phyloP scores from a whole-genome alignment of 768 basidiomycete species.

The Chalciporus sphaerocephalus region DNA sequence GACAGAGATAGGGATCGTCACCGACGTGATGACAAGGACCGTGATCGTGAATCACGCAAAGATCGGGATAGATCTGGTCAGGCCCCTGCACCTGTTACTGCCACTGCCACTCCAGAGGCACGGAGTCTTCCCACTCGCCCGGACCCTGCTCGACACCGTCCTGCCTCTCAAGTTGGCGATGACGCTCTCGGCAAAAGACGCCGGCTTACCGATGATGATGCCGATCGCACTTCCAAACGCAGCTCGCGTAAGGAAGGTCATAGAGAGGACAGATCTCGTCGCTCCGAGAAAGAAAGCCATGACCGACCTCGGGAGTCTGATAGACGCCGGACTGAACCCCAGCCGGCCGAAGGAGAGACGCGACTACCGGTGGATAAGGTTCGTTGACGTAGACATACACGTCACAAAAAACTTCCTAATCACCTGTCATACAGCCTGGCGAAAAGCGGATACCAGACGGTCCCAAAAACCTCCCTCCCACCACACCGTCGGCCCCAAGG shows the following conservation, averaged over 20 bases:
- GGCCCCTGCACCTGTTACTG: constrained; percentile 30
- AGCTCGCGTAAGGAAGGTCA: constrained; percentile 73
- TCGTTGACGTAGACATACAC: constrained; percentile 15
- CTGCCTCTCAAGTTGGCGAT: constrained; percentile 43
- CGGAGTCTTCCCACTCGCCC: constrained; percentile 55
- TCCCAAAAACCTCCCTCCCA: constrained; percentile 51
- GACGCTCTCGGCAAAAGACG: constrained; percentile 73
- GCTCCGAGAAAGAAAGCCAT: constrained; percentile 65
- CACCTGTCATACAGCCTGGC: constrained; percentile 31
- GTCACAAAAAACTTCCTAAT: constrained; percentile 4
- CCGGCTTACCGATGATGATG: constrained; percentile 68
- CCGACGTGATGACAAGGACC: constrained; percentile 58
- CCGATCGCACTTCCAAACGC: constrained; percentile 76
- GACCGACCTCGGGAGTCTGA: constrained; percentile 67
- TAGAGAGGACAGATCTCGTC: constrained; percentile 68
- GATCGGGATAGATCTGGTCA: constrained; percentile 47
- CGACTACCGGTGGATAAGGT: constrained; percentile 63
- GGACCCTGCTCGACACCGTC: constrained; percentile 54
- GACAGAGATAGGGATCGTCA: constrained; percentile 46
- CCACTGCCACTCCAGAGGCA: constrained; percentile 42
- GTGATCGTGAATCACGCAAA: constrained; percentile 60
- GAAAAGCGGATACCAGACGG: constrained; percentile 59
- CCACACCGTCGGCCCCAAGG: constrained; percentile 65
- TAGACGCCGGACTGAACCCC: constrained; percentile 62
- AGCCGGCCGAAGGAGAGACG: constrained; percentile 46